Conservation (phyloP, 257 asterid species). For the Forsythia suspensa region DNA sequence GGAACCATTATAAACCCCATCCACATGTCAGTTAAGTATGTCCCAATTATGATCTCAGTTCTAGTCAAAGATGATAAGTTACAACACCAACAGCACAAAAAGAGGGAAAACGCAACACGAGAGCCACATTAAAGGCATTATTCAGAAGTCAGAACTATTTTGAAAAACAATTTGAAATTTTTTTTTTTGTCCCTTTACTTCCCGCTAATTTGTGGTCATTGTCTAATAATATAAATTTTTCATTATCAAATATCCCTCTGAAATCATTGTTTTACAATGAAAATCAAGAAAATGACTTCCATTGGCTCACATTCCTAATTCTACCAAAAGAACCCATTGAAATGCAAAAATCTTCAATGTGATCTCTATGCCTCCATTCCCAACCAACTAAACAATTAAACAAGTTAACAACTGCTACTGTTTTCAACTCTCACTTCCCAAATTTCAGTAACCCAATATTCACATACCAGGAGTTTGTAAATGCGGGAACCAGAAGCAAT, state of each 20-base stretch:
- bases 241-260: neutral
- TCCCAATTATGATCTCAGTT: neutral
- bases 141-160: neutral
- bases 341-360: neutral
- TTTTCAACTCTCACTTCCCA: neutral
- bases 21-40: neutral
- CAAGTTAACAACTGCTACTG: neutral
- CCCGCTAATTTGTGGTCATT: neutral
- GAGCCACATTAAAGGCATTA: neutral
- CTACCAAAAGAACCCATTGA: neutral
- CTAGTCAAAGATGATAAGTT: neutral
- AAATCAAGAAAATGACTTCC: neutral
- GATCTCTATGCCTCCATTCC: neutral
- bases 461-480: constrained; percentile 60
- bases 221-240: neutral
- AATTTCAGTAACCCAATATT: neutral
- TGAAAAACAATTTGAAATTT: neutral
- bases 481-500: constrained; percentile 71
- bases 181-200: neutral
- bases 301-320: neutral
- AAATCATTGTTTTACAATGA: neutral
- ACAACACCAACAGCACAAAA: neutral
- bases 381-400: too few relatives aligned
- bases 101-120: neutral
- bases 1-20: neutral